These are phyloP conservation scores for Corrigiola litoralis DNA, from an alignment of 179 eudicot genomes.

Conservation along the genomic window DNA sequence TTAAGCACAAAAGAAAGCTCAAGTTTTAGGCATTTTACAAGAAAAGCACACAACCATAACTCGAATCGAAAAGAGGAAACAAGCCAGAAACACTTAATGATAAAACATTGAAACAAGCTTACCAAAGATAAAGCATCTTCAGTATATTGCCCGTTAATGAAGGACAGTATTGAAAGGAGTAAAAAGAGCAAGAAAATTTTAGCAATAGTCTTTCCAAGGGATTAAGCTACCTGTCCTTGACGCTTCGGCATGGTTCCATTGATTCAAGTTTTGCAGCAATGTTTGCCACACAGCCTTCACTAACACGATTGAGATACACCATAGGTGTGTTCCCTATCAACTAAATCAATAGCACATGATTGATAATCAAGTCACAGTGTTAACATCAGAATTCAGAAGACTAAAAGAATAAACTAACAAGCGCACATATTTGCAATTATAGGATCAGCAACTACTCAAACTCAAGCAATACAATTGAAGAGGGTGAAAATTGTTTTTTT, in stretches of 20 bases:
- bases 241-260: slow-evolving; percentile 74
- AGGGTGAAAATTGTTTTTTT: no score
- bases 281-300: slow-evolving; percentile 59
- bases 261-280: slow-evolving; percentile 74
- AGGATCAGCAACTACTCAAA: neutral
- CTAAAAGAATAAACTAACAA: neutral
- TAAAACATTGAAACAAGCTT: neutral
- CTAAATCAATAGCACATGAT: slow-evolving; percentile 28
- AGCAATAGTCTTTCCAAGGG: neutral
- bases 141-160: neutral
- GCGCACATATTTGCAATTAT: neutral
- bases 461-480: neutral
- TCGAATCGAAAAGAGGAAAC: neutral
- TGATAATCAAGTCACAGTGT: neutral
- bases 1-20: no score
- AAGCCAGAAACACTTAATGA: neutral
- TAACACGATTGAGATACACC: slow-evolving; percentile 65
- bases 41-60: neutral
- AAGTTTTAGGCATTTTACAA: neutral
- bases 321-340: slow-evolving; percentile 71
- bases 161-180: neutral
- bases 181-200: neutral
- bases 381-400: neutral
- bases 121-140: neutral
- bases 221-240: slow-evolving; percentile 56